Base-by-base conservation (phyloP, 2,329 filamentous ascomycete species). In the Cladosporium sp. region DNA sequence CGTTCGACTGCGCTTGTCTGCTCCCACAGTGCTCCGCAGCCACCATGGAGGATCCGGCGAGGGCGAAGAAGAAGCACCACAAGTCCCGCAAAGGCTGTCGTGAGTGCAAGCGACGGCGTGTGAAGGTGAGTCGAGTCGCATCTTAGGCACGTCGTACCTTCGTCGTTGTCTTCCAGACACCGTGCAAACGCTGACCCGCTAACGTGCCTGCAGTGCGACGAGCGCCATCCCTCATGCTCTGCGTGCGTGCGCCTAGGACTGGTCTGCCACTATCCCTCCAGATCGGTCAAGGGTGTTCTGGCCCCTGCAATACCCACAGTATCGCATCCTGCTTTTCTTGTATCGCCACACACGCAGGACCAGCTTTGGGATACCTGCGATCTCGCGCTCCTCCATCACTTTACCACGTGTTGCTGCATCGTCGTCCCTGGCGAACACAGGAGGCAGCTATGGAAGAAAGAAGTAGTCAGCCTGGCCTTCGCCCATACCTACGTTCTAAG, bases 1-100 rank as follows among this genome's bases (percentile, higher is more conserved):
- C 22, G 22, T 22, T 22, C 6, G 4, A 14, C 34, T 37, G 34
- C 34, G 34, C 34, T 3, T 37, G 34, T 37, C 34, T 37, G n/a
- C n/a, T 11, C 10, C 34, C 34, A 11, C 34, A 14, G 4, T 37
- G 37, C 42, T 34, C 42, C 9, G 42, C 22, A 44, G 9, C 10
- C 31, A 44, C 10, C 19, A 31, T 34, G 31, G 22, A 44, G 13
- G 9, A 14, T 34, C 14, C 16, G 28, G 42, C 9, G 22, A 22
- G 31, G 42, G 42, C 10, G 49, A 14, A 52, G 22, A 22, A 43
- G 13, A 34, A 34, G 14, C 46, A 49, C 28, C 11, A 19, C 10
- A 49, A 49, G 31, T 49, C 46, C 13, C 40, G 46, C 28, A 49
- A 43, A 35, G 46, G 46, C 1, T 49, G 46, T 43, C 46, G 31